Conservation (phyloP, 2,329 filamentous ascomycete genomes). For the Xylariomycetidae sp. region DNA sequence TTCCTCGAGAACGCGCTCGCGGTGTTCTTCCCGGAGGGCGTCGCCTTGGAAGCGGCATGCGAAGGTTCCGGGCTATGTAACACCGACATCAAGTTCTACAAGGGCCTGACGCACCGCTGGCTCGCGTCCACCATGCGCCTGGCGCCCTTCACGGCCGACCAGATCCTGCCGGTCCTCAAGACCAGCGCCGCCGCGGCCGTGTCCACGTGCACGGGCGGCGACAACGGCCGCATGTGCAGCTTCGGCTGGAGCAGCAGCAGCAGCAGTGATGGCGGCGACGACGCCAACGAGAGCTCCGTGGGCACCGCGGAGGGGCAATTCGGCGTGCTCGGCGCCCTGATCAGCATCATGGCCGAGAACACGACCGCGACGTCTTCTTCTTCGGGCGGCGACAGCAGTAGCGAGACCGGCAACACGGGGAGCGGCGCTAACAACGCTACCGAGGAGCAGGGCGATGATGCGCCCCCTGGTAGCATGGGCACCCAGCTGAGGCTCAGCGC, state of each 20-base stretch:
- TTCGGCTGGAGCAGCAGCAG: constrained; percentile 15
- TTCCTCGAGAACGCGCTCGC: constrained; percentile 38
- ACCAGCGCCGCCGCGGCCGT: constrained; percentile 35
- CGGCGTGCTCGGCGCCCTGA: too few relatives aligned
- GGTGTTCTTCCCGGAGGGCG: constrained; percentile 42
- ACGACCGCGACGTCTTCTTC: too few relatives aligned
- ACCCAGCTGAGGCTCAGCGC: too few relatives aligned
- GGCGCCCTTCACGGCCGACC: constrained; percentile 30
- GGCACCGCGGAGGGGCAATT: too few relatives aligned
- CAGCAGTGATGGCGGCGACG: too few relatives aligned
- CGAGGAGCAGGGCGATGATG: too few relatives aligned
- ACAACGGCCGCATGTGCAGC: constrained; percentile 25
- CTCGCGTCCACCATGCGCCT: constrained; percentile 32
- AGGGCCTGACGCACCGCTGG: constrained; percentile 50
- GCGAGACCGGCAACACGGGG: too few relatives aligned
- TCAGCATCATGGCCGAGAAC: too few relatives aligned
- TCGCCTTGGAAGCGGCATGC: constrained; percentile 52
- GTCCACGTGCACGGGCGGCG: constrained; percentile 25
- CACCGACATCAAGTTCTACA: constrained; percentile 51
- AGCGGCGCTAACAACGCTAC: too few relatives aligned
- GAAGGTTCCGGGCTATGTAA: constrained; percentile 50
- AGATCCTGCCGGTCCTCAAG: constrained; percentile 30
- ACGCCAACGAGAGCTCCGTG: too few relatives aligned
- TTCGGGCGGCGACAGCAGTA: too few relatives aligned
- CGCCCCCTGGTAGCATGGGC: too few relatives aligned